These are phyloP conservation scores for Amanita phalloides DNA, from an alignment of 768 basidiomycete species.

Conservation along the genomic window DNA sequence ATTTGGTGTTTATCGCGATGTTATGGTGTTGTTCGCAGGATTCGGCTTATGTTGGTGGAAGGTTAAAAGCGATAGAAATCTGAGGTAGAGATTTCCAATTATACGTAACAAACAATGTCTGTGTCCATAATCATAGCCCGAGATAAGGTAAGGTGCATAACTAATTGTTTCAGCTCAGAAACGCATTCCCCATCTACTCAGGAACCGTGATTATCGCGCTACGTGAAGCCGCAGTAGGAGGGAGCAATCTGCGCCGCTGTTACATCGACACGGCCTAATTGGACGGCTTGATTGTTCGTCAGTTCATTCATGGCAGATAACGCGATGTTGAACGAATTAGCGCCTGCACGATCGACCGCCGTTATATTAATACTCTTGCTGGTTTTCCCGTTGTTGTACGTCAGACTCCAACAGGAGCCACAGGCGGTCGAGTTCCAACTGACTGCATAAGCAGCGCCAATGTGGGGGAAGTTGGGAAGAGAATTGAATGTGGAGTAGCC, in stretches of 20 bases:
- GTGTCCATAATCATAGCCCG: no score
- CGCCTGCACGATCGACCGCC: conserved; percentile 27
- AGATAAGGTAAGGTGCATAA: neutral
- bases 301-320: conserved; percentile 43
- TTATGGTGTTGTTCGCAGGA: no score
- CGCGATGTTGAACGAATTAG: conserved; percentile 30
- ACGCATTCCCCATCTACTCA: neutral
- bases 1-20: no score
- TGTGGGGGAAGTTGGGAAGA: conserved; percentile 33
- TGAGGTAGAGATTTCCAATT: no score
- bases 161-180: neutral
- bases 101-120: no score
- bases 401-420: conserved; percentile 37
- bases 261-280: conserved; percentile 38
- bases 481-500: conserved; percentile 28
- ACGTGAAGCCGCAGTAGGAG: conserved; percentile 39
- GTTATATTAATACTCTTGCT: conserved; percentile 22
- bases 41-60: no score
- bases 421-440: conserved; percentile 30
- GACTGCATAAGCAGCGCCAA: conserved; percentile 32
- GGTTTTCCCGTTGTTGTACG: conserved; percentile 15
- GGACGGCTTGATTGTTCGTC: conserved; percentile 34
- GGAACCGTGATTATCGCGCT: neutral
- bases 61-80: no score
- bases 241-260: conserved; percentile 29